phyloP scores from a whole-genome alignment of 192 early-diverging fungal species.

The Backusella tarrabulga region DNA sequence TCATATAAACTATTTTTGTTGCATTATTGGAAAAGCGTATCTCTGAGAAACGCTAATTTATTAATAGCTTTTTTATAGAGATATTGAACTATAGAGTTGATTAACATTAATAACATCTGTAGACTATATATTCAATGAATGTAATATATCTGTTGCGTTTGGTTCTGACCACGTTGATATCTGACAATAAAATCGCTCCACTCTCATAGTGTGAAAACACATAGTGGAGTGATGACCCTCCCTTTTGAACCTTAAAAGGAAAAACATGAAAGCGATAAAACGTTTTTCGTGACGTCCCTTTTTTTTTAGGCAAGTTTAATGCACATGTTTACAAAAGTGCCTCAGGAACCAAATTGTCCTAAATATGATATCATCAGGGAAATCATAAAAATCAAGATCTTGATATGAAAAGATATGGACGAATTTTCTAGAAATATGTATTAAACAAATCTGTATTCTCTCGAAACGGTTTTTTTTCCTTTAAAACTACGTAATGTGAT shows the following conservation, averaged over 20 bases:
- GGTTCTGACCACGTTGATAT: not conserved
- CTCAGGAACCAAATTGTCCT: not conserved
- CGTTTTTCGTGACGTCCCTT: not conserved
- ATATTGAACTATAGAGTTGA: too few species aligned
- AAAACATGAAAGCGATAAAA: not conserved
- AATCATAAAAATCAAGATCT: not conserved
- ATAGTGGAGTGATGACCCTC: not conserved
- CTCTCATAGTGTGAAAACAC: not conserved
- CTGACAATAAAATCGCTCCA: not conserved
- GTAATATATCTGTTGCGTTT: not conserved
- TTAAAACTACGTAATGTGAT: not conserved
- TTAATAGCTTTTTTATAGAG: too few species aligned
- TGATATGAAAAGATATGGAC: not conserved
- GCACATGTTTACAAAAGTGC: not conserved
- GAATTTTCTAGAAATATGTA: not conserved
- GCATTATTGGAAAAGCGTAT: too few species aligned
- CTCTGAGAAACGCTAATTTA: too few species aligned
- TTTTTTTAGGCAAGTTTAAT: not conserved
- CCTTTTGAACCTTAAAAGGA: not conserved
- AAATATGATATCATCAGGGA: not conserved
- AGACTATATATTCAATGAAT: too few species aligned
- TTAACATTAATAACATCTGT: too few species aligned
- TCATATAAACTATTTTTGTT: too few species aligned
- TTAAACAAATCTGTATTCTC: not conserved
- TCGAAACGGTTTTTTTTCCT: not conserved